A percentile compares a stretch with the other conserved stretches of the same genome.
Evolutionary conservation across 257 asterid species (phyloP).

Genomic region (Buddleja alternifolia): DNA sequence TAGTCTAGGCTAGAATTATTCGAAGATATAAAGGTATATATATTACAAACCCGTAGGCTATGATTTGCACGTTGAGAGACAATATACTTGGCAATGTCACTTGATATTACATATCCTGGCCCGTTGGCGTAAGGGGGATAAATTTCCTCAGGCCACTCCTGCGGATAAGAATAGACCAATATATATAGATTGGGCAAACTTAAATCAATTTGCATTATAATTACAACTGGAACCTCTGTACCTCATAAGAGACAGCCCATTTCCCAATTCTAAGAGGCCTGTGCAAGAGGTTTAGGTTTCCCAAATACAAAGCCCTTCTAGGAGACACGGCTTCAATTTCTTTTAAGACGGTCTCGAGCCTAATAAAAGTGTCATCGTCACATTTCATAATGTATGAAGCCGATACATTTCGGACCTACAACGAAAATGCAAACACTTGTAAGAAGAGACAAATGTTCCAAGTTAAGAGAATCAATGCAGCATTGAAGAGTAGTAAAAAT

Average conservation of each 20-base stretch:
- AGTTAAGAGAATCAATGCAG: slow-evolving; percentile 5
- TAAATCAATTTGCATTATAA: not conserved
- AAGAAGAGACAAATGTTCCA: slow-evolving; percentile 16
- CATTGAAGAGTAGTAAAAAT: slow-evolving; percentile 19
- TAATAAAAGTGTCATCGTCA: slow-evolving; percentile 89
- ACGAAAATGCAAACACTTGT: slow-evolving; percentile 28
- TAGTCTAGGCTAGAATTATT: too few species aligned
- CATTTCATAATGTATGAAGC: slow-evolving; percentile 90
- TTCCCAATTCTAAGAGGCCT: slow-evolving; percentile 94
- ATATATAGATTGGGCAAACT: not conserved
- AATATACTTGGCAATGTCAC: slow-evolving; percentile 73
- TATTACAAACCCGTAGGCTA: slow-evolving; percentile 62
- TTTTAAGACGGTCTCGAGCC: slow-evolving; percentile 74
- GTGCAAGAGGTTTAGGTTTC: slow-evolving; percentile 89
- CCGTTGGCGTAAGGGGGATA: slow-evolving; percentile 98
- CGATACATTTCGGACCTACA: slow-evolving; percentile 74
- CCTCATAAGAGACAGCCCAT: slow-evolving; percentile 98
- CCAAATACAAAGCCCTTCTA: slow-evolving; percentile 76
- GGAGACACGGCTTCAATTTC: slow-evolving; percentile 63
- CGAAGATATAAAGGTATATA: not conserved
- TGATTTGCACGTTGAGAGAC: slow-evolving; percentile 63
- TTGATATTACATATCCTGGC: slow-evolving; percentile 83
- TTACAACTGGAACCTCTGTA: slow-evolving; percentile 20
- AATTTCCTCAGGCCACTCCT: slow-evolving; percentile 99
- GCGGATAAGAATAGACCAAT: slow-evolving; percentile 14